A percentile compares a stretch with the other conserved stretches of the same genome.
Evolutionary conservation across 2,329 filamentous ascomycete genomes (phyloP).

Genomic region (Massarina eburnea): DNA sequence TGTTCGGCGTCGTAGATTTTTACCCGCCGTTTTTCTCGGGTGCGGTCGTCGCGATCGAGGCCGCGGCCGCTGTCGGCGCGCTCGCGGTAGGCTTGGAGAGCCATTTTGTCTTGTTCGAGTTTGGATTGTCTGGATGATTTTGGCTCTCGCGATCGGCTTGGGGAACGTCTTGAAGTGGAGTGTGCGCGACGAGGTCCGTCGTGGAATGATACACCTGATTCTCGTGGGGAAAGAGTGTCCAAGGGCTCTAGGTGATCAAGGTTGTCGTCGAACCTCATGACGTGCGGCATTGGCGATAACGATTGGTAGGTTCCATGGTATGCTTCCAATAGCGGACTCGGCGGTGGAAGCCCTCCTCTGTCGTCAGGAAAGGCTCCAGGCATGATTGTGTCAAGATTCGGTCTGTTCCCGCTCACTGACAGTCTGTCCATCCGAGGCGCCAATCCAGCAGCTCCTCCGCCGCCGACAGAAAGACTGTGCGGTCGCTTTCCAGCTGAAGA

Average conservation of each 20-base stretch:
- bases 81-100: slow-evolving; percentile 34
- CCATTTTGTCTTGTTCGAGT: slow-evolving; percentile 33
- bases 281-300: slow-evolving; percentile 91
- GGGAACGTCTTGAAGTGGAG: slow-evolving; percentile 36
- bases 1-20: slow-evolving; percentile 81
- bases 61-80: slow-evolving; percentile 20
- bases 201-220: slow-evolving; percentile 27
- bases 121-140: slow-evolving; percentile 5
- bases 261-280: slow-evolving; percentile 60
- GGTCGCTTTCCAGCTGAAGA: slow-evolving; percentile 37
- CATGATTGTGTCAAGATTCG: slow-evolving; percentile 42
- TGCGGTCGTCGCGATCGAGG: slow-evolving; percentile 12
- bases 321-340: slow-evolving; percentile 84
- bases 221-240: slow-evolving; percentile 35
- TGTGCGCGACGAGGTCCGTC: slow-evolving; percentile 30
- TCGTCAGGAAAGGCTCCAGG: slow-evolving; percentile 16
- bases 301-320: slow-evolving; percentile 94
- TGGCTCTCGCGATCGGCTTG: slow-evolving; percentile 27
- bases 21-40: slow-evolving; percentile 57
- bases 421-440: slow-evolving; percentile 48
- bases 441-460: slow-evolving; percentile 27
- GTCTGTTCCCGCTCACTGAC: slow-evolving; percentile 50
- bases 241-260: slow-evolving; percentile 49
- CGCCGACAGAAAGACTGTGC: slow-evolving; percentile 33
- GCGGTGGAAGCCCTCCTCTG: slow-evolving; percentile 58